A percentile compares a stretch with the other conserved stretches of the same genome.
phyloP scores from a whole-genome alignment of 768 basidiomycete genomes.

The Lactarius hatsudake region DNA sequence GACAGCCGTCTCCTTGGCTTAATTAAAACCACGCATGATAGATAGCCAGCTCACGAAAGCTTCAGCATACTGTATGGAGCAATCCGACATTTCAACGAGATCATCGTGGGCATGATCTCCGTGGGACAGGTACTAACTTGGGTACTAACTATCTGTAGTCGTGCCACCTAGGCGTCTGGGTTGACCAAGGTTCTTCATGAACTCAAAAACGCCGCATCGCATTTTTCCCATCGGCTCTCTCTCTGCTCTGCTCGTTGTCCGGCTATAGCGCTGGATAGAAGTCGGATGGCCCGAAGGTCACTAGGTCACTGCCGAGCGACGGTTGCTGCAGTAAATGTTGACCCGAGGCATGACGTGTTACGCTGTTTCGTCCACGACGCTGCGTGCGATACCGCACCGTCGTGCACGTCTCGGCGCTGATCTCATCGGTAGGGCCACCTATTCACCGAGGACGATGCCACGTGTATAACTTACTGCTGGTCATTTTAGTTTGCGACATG shows the following conservation, averaged over 20 bases:
- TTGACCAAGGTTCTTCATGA: not conserved
- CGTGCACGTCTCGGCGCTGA: not conserved
- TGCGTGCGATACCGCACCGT: not conserved
- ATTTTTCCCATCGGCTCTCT: not conserved
- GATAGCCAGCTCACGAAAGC: not conserved
- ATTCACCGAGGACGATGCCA: not conserved
- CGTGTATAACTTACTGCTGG: not conserved
- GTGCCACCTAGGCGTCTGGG: not conserved
- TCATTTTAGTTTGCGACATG: not conserved
- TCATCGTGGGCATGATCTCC: not conserved
- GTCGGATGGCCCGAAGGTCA: not conserved
- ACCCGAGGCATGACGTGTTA: not conserved
- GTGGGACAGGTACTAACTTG: slow-evolving; percentile 14
- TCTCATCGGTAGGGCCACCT: not conserved
- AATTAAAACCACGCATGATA: not conserved
- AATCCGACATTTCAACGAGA: not conserved
- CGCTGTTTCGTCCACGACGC: not conserved
- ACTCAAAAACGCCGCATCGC: not conserved
- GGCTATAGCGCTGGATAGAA: not conserved
- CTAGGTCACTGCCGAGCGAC: not conserved
- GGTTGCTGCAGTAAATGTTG: not conserved
- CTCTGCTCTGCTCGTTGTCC: not conserved
- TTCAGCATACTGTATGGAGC: not conserved
- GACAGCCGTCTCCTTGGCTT: not conserved
- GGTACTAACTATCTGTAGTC: not conserved